phyloP scores from a whole-genome alignment of 2,329 filamentous ascomycete genomes.

The Teratosphaeria pseudoeucalypti region DNA sequence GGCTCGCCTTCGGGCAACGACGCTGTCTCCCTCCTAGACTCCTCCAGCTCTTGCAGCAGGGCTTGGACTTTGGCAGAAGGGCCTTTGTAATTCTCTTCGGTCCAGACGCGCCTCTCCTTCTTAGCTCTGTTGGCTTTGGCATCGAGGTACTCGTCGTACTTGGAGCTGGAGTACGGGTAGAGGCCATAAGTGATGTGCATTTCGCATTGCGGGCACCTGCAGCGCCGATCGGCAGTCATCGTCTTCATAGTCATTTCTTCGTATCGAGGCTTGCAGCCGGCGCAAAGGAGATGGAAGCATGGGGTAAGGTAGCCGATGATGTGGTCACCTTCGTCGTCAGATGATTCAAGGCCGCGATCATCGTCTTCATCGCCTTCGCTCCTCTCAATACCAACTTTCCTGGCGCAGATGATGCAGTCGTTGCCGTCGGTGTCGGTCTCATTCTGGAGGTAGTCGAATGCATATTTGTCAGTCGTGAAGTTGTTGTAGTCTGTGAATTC shows the following conservation, averaged over 20 bases:
- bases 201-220: slow-evolving; percentile 60
- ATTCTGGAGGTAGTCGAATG: slow-evolving; percentile 75
- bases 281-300: slow-evolving; percentile 79
- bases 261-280: slow-evolving; percentile 56
- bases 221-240: slow-evolving; percentile 34
- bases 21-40: slow-evolving; percentile 52
- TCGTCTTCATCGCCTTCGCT: slow-evolving; percentile 44
- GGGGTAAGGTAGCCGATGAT: slow-evolving; percentile 70
- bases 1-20: slow-evolving; percentile 49
- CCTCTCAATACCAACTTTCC: slow-evolving; percentile 50
- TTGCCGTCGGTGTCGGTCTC: slow-evolving; percentile 75
- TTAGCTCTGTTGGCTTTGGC: slow-evolving; percentile 47
- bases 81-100: slow-evolving; percentile 60
- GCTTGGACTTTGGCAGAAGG: slow-evolving; percentile 88
- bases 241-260: slow-evolving; percentile 29
- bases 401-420: slow-evolving; percentile 59
- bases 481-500: slow-evolving; percentile 44
- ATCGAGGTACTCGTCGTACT: slow-evolving; percentile 36
- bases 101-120: slow-evolving; percentile 39
- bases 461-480: slow-evolving; percentile 56
- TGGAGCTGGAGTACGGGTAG: slow-evolving; percentile 56
- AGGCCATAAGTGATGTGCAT: slow-evolving; percentile 52
- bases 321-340: slow-evolving; percentile 46
- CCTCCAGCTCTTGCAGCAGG: slow-evolving; percentile 62
- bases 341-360: slow-evolving; percentile 40